Evolutionary conservation across 441 rosid genomes (phyloP), one percentile per base, ranked within the genome.

Genomic region (Erodium trifolium): DNA sequence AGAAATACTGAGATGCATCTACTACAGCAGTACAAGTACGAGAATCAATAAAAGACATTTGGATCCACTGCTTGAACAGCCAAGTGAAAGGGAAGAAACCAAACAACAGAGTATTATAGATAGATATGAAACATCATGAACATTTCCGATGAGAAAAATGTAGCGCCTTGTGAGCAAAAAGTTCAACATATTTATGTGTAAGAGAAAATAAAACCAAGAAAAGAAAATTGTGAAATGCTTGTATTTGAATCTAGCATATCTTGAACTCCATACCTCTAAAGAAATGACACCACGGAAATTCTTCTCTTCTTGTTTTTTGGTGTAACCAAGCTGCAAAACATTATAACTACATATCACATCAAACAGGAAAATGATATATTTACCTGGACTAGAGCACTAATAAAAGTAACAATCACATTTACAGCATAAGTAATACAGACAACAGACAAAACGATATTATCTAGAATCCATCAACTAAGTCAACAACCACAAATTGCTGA

Each of bases 261-360:
- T 59, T 59, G 65, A 63, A 39, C 69, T 64, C 10, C 70, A 51
- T 84, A 95, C 99, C 96, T 92, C 98, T 86, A 95, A 87, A 47
- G 88, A 81, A 71, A 95, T 80, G 70, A 91, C 94, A 75, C 99
- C 99, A 4, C 96, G 93, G 74, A 95, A 95, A 75, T 84, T 89
- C 74, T 86, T 83, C 75, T 95, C 99, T 83, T 96, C 98, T 85
- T 87, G 92, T 81, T 89, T 96, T 82, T 88, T 93, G 67, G 98
- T 91, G 77, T 93, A 93, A 69, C 99, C 97, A 71, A 96, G 93
- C 99, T 96, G 86, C 79, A 81, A 47, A n/a, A 47, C 5, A 51
- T 68, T 3, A 62, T 64, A 34, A 60, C 70, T 11, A 64, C 51
- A 57, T 57, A 69, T 71, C 68, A 66, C 29, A 67, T 41, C 39